These are phyloP conservation scores for Endoconidiophora polonica DNA, from an alignment of 2,329 filamentous ascomycete genomes.

Conservation along the genomic window DNA sequence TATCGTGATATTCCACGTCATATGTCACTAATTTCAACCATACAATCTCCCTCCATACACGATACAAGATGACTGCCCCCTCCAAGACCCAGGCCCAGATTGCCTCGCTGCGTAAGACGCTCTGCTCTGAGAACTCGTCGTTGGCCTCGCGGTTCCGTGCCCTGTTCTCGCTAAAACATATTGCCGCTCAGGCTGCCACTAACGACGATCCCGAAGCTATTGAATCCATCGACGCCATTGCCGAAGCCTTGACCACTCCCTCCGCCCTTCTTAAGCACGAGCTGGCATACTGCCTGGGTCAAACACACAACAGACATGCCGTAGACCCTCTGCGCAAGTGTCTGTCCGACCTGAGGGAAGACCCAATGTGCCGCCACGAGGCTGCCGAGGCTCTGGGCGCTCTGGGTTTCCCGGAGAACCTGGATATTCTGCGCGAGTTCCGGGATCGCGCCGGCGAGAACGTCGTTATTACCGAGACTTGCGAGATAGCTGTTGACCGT, in stretches of 20 bases:
- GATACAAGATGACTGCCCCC: conserved; percentile 5
- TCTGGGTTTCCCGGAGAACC: conserved; percentile 55
- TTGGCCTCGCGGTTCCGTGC: conserved; percentile 86
- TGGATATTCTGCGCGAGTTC: conserved; percentile 56
- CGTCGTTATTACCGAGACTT: conserved; percentile 80
- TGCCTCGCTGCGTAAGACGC: conserved; percentile 50
- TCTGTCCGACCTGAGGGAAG: conserved; percentile 63
- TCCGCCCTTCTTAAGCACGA: conserved; percentile 93
- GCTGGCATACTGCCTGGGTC: conserved; percentile 88
- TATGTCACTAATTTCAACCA: not conserved
- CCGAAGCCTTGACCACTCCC: conserved; percentile 66
- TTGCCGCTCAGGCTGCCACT: conserved; percentile 62
- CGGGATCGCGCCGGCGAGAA: conserved; percentile 62
- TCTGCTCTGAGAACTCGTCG: conserved; percentile 64
- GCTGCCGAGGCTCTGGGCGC: conserved; percentile 89
- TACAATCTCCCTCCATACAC: not conserved
- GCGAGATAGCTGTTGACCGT: conserved; percentile 86
- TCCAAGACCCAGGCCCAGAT: conserved; percentile 29
- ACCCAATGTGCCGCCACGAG: conserved; percentile 91
- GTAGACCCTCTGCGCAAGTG: conserved; percentile 57
- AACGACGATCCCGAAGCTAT: conserved; percentile 36
- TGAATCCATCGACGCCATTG: conserved; percentile 60
- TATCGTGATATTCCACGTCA: not conserved
- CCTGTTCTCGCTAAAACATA: conserved; percentile 91
- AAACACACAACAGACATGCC: conserved; percentile 64